Evolutionary conservation across 2,329 filamentous ascomycete species (phyloP).

Genomic region (Aspergillus quadrilineatus): DNA sequence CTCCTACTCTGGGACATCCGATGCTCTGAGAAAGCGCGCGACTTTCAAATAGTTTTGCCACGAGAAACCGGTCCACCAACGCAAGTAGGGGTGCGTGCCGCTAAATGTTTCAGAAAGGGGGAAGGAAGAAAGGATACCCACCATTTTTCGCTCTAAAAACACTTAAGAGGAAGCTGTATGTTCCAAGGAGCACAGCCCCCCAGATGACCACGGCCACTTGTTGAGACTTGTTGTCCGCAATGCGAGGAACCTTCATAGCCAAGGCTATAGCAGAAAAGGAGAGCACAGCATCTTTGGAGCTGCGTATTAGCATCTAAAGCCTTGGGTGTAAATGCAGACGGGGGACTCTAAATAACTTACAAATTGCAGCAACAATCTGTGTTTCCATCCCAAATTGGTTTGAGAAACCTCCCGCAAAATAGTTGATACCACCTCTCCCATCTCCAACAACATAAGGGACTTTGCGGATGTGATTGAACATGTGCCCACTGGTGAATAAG

Average conservation of each 20-base stretch:
- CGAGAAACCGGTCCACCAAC: neutral
- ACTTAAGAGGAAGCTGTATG: constrained; percentile 93
- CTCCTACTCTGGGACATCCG: too few species aligned
- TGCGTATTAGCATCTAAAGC: constrained; percentile 17
- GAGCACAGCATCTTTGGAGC: constrained; percentile 65
- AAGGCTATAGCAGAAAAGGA: constrained; percentile 90
- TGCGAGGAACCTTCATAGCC: constrained; percentile 87
- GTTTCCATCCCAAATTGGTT: constrained; percentile 93
- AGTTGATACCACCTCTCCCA: constrained; percentile 79
- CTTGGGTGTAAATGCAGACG: neutral
- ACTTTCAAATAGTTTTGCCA: neutral
- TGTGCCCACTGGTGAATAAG: constrained; percentile 92
- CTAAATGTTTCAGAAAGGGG: constrained; percentile 65
- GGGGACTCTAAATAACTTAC: constrained; percentile 57
- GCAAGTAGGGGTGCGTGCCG: neutral
- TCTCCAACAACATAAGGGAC: constrained; percentile 88
- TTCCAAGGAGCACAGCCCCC: constrained; percentile 71
- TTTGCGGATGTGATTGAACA: constrained; percentile 99
- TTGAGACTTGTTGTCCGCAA: constrained; percentile 72
- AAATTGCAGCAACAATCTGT: constrained; percentile 89
- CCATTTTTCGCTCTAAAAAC: constrained; percentile 93
- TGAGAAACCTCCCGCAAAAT: constrained; percentile 89
- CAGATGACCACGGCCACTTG: constrained; percentile 79
- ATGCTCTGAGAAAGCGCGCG: too few species aligned
- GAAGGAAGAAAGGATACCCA: constrained; percentile 90